Evolutionary conservation across 2,329 filamentous ascomycete species (phyloP).

Genomic region (Alternaria angustiovoidea): DNA sequence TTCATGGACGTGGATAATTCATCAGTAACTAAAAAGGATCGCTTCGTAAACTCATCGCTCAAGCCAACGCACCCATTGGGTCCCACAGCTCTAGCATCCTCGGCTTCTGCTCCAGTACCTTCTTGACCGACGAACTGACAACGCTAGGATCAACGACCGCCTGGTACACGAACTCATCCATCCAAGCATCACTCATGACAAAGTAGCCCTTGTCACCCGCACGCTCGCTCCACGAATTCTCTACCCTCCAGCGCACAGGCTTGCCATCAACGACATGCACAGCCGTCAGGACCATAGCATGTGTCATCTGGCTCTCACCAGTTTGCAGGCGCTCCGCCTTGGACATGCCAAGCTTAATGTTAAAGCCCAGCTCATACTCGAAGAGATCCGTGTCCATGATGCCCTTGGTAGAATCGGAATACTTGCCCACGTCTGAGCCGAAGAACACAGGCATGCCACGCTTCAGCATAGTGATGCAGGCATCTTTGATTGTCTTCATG

Average conservation of each 20-base stretch:
- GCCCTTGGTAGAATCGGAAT: conserved; percentile 70
- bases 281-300: conserved; percentile 89
- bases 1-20: neutral
- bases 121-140: conserved; percentile 68
- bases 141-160: conserved; percentile 78
- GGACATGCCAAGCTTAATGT: conserved; percentile 73
- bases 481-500: conserved; percentile 74
- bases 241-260: conserved; percentile 80
- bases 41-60: conserved; percentile 1
- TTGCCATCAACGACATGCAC: conserved; percentile 77
- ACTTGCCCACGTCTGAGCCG: conserved; percentile 86
- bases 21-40: neutral
- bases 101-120: conserved; percentile 75
- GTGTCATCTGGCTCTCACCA: conserved; percentile 84
- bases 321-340: conserved; percentile 78
- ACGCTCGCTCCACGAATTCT: conserved; percentile 81
- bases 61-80: conserved; percentile 77
- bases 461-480: conserved; percentile 79
- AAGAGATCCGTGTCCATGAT: conserved; percentile 82
- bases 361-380: conserved; percentile 86
- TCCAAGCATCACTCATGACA: conserved; percentile 80
- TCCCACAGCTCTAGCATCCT: conserved; percentile 74
- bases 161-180: conserved; percentile 79
- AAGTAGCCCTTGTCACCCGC: conserved; percentile 84
- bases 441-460: conserved; percentile 86